Base-by-base conservation (phyloP, 331 rosid species). In the Stylosanthes scabra region DNA sequence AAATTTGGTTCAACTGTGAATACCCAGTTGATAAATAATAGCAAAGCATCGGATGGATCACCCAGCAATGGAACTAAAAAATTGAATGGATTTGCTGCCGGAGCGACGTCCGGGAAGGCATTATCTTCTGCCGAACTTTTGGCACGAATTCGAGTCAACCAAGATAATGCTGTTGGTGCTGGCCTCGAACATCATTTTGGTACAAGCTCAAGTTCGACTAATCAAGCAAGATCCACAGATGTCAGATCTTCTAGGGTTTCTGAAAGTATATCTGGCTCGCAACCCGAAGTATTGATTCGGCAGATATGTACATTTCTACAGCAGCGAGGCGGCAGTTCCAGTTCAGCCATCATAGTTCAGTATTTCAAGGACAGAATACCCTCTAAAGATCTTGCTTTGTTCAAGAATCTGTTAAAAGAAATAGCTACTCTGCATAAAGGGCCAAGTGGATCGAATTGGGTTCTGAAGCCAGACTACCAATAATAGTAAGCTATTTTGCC, bases 381-480 rank as follows among this genome's bases (percentile, higher is more conserved):
- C 39, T 68, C 93, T 1, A 74, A 66, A 20, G 97, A 91, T 84
- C 87, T 94, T 66, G 88, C 97, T 14, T 60, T 94, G 87, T 94
- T 94, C 71, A 94, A 91, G 90, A 91, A 90, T 88, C 87, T 94
- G 60, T 74, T 94, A 51, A 94, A 91, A 86, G 99, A 94, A 80
- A 91, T 94, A 71, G 97, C 99, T 3, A 80, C 67, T 52, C 75
- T 91, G 61, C 88, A 86, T 71, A 94, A 90, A 82, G 84, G 78
- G 71, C 79, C 82, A 6, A 63, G 74, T 66, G 96, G 93, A 56
- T 88, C 97, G 3, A 16, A 66, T 70, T 94, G 99, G 99, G 76
- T 79, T 81, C 84, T 94, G 71, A 89, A 90, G 84, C 83, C 96
- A 41, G 97, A 88, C 14, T 94, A 94, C 77, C 88, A 57, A 84